These are phyloP conservation scores for Taphrina communis DNA, from an alignment of 1,139 yeast species.

Conservation along the genomic window DNA sequence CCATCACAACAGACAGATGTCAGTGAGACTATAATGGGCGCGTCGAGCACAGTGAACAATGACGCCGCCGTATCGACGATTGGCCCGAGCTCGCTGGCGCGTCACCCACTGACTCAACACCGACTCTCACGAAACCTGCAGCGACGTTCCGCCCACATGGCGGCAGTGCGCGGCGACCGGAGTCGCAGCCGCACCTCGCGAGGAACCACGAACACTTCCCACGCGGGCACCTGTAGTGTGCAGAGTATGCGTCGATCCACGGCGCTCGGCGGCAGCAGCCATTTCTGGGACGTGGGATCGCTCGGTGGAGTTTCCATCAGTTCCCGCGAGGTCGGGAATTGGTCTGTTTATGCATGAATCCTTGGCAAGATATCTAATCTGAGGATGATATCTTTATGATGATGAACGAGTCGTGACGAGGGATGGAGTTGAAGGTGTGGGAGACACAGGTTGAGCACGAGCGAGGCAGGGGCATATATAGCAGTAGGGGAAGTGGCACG, in stretches of 20 bases:
- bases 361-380: background rate
- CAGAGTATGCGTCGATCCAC: conserved; percentile 19
- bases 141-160: background rate
- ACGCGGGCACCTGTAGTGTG: conserved; percentile 19
- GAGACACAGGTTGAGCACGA: background rate
- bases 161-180: background rate
- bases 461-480: background rate
- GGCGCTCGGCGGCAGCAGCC: background rate
- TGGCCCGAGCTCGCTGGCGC: background rate
- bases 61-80: background rate
- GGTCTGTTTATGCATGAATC: conserved; percentile 13
- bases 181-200: conserved; percentile 23
- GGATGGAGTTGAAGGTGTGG: background rate
- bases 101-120: background rate
- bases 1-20: background rate
- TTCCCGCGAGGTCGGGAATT: conserved; percentile 24
- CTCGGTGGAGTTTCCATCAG: conserved; percentile 15
- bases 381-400: background rate
- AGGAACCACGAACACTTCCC: background rate
- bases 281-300: conserved; percentile 27
- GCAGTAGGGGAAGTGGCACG: background rate
- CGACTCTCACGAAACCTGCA: background rate
- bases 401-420: background rate
- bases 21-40: conserved; percentile 1
- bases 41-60: background rate